A percentile compares a stretch with the other conserved stretches of the same genome.
Conservation (phyloP, 768 basidiomycete genomes). For the Dioszegia aurantiaca region DNA sequence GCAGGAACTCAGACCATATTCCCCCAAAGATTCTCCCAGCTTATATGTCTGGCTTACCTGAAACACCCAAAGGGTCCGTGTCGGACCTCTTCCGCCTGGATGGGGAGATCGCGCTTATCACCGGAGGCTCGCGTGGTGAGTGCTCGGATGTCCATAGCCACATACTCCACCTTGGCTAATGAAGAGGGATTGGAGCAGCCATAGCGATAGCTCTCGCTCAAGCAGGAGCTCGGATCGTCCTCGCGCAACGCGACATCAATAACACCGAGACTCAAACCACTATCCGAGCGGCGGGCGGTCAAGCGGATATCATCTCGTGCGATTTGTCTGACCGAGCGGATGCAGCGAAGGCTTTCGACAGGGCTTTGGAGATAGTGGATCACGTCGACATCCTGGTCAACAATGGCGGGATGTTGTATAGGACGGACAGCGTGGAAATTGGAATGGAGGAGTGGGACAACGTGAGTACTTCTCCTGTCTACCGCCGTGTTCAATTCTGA, state of each 20-base stretch:
- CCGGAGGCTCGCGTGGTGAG: slow-evolving; percentile 73
- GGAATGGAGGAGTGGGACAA: slow-evolving; percentile 66
- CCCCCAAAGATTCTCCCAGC: too few relatives aligned
- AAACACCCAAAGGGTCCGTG: slow-evolving; percentile 53
- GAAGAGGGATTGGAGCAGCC: slow-evolving; percentile 13
- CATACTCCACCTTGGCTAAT: slow-evolving; percentile 9
- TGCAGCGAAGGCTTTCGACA: slow-evolving; percentile 16
- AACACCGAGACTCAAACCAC: slow-evolving; percentile 21
- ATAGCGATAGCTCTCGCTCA: slow-evolving; percentile 55
- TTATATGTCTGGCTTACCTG: background rate
- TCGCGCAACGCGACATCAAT: slow-evolving; percentile 24
- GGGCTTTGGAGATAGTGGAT: slow-evolving; percentile 19
- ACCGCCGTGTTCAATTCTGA: slow-evolving; percentile 1
- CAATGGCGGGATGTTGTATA: slow-evolving; percentile 54
- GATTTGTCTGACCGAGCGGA: slow-evolving; percentile 20
- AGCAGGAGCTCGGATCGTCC: slow-evolving; percentile 23
- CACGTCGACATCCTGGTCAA: slow-evolving; percentile 64
- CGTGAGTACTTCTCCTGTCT: slow-evolving; percentile 50
- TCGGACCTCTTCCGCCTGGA: slow-evolving; percentile 64
- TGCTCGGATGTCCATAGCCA: slow-evolving; percentile 8
- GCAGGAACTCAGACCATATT: too few relatives aligned
- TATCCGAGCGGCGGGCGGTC: slow-evolving; percentile 3
- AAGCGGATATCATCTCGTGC: slow-evolving; percentile 21
- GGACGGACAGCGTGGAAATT: slow-evolving; percentile 59
- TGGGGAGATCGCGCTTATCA: slow-evolving; percentile 70